A percentile compares a stretch with the other conserved stretches of the same genome.
Evolutionary conservation across 805 yeast genomes (phyloP).

Genomic region (Lipomyces yamanashiensis): DNA sequence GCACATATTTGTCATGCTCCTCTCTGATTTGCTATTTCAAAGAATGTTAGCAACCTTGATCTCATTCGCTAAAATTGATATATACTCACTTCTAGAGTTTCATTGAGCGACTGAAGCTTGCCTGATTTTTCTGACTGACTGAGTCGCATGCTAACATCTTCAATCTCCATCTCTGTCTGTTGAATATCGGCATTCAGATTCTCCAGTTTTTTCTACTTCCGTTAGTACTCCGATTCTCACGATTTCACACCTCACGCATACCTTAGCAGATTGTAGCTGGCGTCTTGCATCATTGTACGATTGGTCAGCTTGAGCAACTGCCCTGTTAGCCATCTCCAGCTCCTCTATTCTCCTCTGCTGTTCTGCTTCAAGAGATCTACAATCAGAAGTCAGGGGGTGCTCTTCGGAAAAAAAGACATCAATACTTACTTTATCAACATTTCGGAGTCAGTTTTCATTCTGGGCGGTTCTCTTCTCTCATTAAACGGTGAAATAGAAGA

Average conservation of each 20-base stretch:
- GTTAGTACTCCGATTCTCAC: background rate
- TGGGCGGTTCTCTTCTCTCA: conserved; percentile 36
- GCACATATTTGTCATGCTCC: conserved; percentile 2
- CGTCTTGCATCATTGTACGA: conserved; percentile 5
- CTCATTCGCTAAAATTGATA: background rate
- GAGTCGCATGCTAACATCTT: conserved; percentile 1
- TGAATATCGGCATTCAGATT: conserved; percentile 18
- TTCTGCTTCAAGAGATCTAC: conserved; percentile 10
- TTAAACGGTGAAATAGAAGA: conserved; percentile 60
- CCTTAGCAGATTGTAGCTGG: conserved; percentile 9
- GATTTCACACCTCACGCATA: background rate
- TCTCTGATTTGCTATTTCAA: background rate
- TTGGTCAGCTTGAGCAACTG: background rate
- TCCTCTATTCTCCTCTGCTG: background rate
- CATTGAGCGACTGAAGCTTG: conserved; percentile 14
- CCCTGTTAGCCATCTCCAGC: background rate
- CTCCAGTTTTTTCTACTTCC: conserved; percentile 10
- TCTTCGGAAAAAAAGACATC: background rate
- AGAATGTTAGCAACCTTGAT: background rate
- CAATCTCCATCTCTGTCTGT: conserved; percentile 9
- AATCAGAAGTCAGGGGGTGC: background rate
- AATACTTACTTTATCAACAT: conserved; percentile 5
- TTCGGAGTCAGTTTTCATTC: conserved; percentile 35
- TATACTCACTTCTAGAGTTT: conserved; percentile 1
- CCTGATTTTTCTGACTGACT: conserved; percentile 19